These are phyloP conservation scores for Flaveria linearis DNA, from an alignment of 129 eudicot genomes.

Conservation along the genomic window DNA sequence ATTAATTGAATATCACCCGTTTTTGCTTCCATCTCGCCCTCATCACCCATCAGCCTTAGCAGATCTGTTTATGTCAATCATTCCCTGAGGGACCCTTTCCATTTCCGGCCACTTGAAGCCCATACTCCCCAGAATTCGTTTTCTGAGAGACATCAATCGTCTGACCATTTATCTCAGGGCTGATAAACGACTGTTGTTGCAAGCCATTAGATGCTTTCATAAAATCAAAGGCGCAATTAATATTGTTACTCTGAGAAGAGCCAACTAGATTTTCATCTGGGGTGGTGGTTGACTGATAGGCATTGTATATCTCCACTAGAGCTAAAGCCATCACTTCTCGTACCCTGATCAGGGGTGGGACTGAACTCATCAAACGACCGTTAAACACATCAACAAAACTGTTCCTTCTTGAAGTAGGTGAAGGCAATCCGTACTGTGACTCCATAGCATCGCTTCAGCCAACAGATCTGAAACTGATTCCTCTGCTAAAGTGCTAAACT, in stretches of 20 bases:
- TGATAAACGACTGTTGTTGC: constrained; percentile 33
- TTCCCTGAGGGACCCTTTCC: constrained; percentile 28
- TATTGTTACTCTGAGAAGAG: constrained; percentile 21
- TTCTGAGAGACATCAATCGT: constrained; percentile 19
- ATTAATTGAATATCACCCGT: neutral
- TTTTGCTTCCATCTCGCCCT: constrained; percentile 34
- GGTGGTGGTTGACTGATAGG: constrained; percentile 42
- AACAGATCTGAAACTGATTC: constrained; percentile 91
- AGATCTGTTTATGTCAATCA: constrained; percentile 38
- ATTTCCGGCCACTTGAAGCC: constrained; percentile 40
- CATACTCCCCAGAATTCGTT: constrained; percentile 8
- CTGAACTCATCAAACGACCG: constrained; percentile 69
- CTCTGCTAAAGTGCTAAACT: constrained; percentile 86
- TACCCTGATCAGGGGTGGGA: constrained; percentile 55
- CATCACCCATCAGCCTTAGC: constrained; percentile 43
- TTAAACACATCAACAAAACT: constrained; percentile 66
- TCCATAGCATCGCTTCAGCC: constrained; percentile 98
- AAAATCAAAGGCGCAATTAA: constrained; percentile 38
- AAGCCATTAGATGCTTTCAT: constrained; percentile 40
- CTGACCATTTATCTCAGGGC: constrained; percentile 24
- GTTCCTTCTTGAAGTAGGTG: constrained; percentile 82
- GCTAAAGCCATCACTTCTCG: constrained; percentile 68
- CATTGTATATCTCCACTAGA: constrained; percentile 68
- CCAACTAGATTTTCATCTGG: constrained; percentile 30
- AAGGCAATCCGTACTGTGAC: constrained; percentile 70